Conservation (phyloP, 306 rosid species). For the Quercus engelmannii region DNA sequence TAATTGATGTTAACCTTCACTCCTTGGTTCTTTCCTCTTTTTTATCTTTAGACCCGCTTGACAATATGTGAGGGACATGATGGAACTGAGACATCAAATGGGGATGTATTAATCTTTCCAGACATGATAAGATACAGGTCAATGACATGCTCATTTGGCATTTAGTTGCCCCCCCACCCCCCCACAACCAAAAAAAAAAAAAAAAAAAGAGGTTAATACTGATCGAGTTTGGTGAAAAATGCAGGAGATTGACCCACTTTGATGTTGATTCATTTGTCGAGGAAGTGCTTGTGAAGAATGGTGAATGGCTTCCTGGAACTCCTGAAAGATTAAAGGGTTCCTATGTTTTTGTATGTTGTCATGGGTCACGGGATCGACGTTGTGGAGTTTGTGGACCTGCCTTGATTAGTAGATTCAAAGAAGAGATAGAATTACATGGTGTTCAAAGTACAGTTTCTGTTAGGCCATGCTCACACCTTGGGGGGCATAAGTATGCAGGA, state of each 20-base stretch:
- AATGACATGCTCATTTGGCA: constrained; percentile 13
- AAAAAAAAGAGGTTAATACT: not conserved
- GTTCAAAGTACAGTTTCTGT: constrained; percentile 76
- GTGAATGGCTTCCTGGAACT: constrained; percentile 89
- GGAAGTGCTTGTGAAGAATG: constrained; percentile 94
- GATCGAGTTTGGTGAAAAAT: constrained; percentile 14
- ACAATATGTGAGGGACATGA: constrained; percentile 96
- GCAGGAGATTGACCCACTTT: constrained; percentile 93
- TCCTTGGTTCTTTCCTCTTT: not conserved
- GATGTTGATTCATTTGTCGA: constrained; percentile 94
- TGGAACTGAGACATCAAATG: constrained; percentile 91
- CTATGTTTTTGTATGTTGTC: constrained; percentile 80
- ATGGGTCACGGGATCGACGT: constrained; percentile 87
- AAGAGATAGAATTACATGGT: constrained; percentile 64
- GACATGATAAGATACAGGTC: constrained; percentile 97
- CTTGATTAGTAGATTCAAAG: constrained; percentile 69
- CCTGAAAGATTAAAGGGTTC: constrained; percentile 77
- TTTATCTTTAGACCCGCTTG: constrained; percentile 59
- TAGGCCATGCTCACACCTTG: constrained; percentile 93
- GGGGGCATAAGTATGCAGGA: constrained; percentile 90
- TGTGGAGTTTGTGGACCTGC: constrained; percentile 97
- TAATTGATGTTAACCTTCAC: not conserved
- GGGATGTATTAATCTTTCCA: constrained; percentile 90
- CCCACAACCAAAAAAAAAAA: rapidly evolving
- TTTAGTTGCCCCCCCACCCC: not conserved